Conservation (phyloP, 2,329 filamentous ascomycete genomes). For the Didymella keratinophila region DNA sequence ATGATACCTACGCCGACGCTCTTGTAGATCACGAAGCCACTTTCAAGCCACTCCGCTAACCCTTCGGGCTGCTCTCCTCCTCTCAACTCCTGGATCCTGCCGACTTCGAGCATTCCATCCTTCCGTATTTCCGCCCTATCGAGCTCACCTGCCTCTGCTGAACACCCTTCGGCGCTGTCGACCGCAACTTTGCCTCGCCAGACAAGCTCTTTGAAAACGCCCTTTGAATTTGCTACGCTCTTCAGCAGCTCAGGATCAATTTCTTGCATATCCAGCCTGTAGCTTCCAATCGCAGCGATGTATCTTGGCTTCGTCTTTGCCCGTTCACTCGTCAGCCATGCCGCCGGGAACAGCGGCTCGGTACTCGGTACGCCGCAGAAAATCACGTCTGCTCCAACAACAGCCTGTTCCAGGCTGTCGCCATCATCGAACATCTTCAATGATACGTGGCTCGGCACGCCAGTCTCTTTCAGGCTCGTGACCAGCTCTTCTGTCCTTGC, state of each 20-base stretch:
- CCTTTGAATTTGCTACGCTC: conserved; percentile 13
- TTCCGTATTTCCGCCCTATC: conserved; percentile 49
- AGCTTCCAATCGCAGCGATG: conserved; percentile 42
- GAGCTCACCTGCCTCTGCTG: conserved; percentile 58
- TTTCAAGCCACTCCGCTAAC: conserved; percentile 31
- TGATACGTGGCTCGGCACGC: conserved; percentile 4
- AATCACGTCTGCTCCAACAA: conserved; percentile 53
- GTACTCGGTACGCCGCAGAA: conserved; percentile 60
- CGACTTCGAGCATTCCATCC: conserved; percentile 26
- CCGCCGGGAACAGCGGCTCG: conserved; percentile 53
- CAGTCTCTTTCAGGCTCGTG: not conserved
- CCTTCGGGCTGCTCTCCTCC: conserved; percentile 30
- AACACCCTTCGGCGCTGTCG: conserved; percentile 51
- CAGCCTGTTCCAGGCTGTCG: conserved; percentile 31
- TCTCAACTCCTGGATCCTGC: conserved; percentile 11
- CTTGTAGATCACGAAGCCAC: conserved; percentile 58
- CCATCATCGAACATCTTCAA: not conserved
- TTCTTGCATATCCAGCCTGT: conserved; percentile 57
- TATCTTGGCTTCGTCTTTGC: conserved; percentile 26
- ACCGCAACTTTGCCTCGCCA: conserved; percentile 29
- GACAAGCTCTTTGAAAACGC: not conserved
- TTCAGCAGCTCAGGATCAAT: conserved; percentile 55
- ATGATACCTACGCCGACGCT: conserved; percentile 62
- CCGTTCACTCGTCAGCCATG: conserved; percentile 38
- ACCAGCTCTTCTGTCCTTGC: conserved; percentile 23